A percentile compares a stretch with the other conserved stretches of the same genome.
Evolutionary conservation across 2,329 filamentous ascomycete species (phyloP).

Genomic region (Massarina eburnea): DNA sequence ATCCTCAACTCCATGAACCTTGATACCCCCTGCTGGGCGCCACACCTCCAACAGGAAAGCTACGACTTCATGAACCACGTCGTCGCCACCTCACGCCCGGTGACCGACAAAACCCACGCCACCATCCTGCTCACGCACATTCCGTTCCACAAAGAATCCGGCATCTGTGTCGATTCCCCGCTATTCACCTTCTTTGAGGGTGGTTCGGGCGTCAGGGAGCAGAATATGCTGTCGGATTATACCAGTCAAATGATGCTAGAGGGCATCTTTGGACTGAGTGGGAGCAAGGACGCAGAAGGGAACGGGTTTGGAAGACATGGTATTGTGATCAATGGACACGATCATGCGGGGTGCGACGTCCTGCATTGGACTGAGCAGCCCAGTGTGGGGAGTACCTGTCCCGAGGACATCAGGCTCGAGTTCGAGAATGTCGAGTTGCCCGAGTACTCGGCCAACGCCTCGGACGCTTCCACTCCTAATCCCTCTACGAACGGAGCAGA

Average conservation of each 20-base stretch:
- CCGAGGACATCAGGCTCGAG: constrained; percentile 7
- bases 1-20: constrained; percentile 93
- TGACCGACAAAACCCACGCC: constrained; percentile 65
- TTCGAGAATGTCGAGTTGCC: constrained; percentile 19
- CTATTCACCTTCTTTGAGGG: constrained; percentile 76
- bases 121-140: constrained; percentile 91
- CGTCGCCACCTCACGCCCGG: constrained; percentile 63
- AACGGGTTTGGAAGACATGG: constrained; percentile 70
- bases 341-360: constrained; percentile 91
- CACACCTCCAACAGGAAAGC: constrained; percentile 70
- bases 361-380: constrained; percentile 64
- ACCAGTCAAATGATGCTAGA: constrained; percentile 73
- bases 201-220: constrained; percentile 75
- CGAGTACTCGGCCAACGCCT: constrained; percentile 2
- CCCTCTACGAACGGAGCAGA: not conserved
- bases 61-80: constrained; percentile 75
- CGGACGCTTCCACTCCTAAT: constrained; percentile 1
- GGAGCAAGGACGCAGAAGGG: constrained; percentile 59
- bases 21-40: constrained; percentile 74
- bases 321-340: constrained; percentile 87
- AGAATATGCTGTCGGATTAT: constrained; percentile 80
- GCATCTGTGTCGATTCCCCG: constrained; percentile 81
- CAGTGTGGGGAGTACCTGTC: constrained; percentile 15
- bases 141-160: constrained; percentile 79
- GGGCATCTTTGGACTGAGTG: constrained; percentile 78